phyloP scores from a whole-genome alignment of 78 protist species.

The Dictyostelium citrinum region DNA sequence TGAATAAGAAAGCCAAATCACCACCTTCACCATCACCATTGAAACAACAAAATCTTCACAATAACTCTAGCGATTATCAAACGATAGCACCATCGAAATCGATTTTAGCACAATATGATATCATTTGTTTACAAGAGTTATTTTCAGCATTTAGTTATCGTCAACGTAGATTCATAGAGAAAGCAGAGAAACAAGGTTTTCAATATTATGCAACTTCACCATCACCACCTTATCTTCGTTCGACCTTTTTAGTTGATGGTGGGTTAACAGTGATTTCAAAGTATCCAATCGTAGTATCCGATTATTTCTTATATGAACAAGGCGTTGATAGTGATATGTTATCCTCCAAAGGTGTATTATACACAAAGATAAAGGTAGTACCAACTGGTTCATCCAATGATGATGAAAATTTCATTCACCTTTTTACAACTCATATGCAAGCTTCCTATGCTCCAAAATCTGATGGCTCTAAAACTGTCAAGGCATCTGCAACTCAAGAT shows the following conservation, averaged over 20 bases:
- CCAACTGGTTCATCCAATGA: not conserved
- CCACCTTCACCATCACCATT: not conserved
- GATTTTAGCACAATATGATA: constrained; percentile 37
- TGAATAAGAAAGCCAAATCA: not conserved
- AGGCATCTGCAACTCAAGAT: not conserved
- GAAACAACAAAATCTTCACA: not conserved
- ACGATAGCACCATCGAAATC: not conserved
- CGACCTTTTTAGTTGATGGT: constrained; percentile 59
- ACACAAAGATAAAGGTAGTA: constrained; percentile 5
- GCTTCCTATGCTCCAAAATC: constrained; percentile 46
- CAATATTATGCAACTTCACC: constrained; percentile 33
- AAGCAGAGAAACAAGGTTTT: constrained; percentile 29
- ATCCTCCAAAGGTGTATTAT: constrained; percentile 49
- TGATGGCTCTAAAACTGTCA: not conserved
- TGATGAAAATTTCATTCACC: constrained; percentile 16
- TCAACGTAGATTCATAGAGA: constrained; percentile 38
- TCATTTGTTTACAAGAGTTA: constrained; percentile 59
- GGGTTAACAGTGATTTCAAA: constrained; percentile 44
- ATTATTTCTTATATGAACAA: constrained; percentile 23
- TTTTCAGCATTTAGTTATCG: constrained; percentile 65
- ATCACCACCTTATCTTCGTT: constrained; percentile 13
- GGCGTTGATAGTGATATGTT: constrained; percentile 72
- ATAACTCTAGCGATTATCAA: not conserved
- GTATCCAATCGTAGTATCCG: constrained; percentile 9
- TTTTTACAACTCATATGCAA: constrained; percentile 65